These are phyloP conservation scores for Nigrospora sphaerica DNA, from an alignment of 2,329 filamentous ascomycete species.

Conservation along the genomic window DNA sequence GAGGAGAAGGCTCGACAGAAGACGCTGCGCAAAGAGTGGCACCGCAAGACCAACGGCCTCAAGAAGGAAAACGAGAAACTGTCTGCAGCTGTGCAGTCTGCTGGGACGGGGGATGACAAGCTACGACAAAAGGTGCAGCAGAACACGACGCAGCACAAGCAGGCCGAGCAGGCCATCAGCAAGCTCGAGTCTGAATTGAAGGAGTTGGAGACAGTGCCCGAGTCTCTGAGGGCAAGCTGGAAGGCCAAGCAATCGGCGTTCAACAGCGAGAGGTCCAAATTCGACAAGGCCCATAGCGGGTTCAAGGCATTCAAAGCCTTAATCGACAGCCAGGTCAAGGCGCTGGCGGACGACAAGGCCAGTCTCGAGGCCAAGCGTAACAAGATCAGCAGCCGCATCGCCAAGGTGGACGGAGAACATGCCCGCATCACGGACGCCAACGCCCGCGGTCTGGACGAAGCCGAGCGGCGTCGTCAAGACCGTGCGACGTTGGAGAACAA, in stretches of 20 bases:
- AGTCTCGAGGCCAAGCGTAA: conserved; percentile 62
- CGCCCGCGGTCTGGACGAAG: conserved; percentile 55
- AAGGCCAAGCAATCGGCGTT: conserved; percentile 45
- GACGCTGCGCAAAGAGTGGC: conserved; percentile 67
- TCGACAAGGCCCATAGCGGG: conserved; percentile 47
- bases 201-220: conserved; percentile 55
- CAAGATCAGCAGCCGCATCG: conserved; percentile 63
- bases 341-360: conserved; percentile 56
- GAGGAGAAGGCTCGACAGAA: conserved; percentile 66
- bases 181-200: conserved; percentile 54
- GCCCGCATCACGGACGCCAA: conserved; percentile 65
- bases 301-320: conserved; percentile 53
- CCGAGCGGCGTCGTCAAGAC: conserved; percentile 49
- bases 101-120: conserved; percentile 69
- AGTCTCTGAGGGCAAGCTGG: conserved; percentile 52
- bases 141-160: conserved; percentile 66
- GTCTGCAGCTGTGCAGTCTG: conserved; percentile 57
- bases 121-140: conserved; percentile 69
- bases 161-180: conserved; percentile 49
- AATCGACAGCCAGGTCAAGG: conserved; percentile 55
- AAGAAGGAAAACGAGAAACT: conserved; percentile 70
- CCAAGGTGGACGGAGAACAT: conserved; percentile 66
- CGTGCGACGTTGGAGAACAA: conserved; percentile 40
- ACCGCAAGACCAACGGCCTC: conserved; percentile 57
- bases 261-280: conserved; percentile 49